Conservation (phyloP, 2,329 filamentous ascomycete genomes). For the Exophiala sideris region DNA sequence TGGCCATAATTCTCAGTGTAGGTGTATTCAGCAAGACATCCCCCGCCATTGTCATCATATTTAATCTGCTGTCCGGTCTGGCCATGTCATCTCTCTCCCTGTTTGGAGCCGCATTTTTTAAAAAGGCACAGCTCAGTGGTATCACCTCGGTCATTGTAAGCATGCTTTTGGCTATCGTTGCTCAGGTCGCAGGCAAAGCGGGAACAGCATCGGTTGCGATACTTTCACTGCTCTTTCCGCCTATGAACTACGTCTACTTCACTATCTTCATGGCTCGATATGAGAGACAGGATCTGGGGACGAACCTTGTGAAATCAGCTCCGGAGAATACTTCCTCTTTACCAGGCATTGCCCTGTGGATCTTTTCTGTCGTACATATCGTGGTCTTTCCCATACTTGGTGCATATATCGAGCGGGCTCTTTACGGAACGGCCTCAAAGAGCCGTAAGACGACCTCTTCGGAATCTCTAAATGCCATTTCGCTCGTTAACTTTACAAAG, state of each 20-base stretch:
- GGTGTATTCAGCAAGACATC: constrained; percentile 66
- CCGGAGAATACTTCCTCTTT: constrained; percentile 66
- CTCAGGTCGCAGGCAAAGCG: constrained; percentile 67
- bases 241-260: constrained; percentile 85
- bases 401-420: constrained; percentile 65
- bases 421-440: constrained; percentile 71
- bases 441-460: constrained; percentile 47
- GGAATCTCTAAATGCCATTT: constrained; percentile 47
- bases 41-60: constrained; percentile 65
- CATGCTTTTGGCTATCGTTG: constrained; percentile 74
- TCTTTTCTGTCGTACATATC: constrained; percentile 75
- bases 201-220: constrained; percentile 63
- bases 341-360: constrained; percentile 71
- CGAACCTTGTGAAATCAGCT: constrained; percentile 60
- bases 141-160: constrained; percentile 71
- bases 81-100: constrained; percentile 77
- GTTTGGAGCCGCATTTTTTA: constrained; percentile 78
- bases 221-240: constrained; percentile 74
- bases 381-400: constrained; percentile 73
- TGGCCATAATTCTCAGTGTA: constrained; percentile 60
- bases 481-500: constrained; percentile 72
- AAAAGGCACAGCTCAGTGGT: constrained; percentile 80
- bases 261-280: constrained; percentile 72
- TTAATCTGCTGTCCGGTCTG: constrained; percentile 72
- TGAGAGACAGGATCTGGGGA: constrained; percentile 59